Base-by-base conservation (phyloP, 2,329 filamentous ascomycete species). In the Diaporthe amygdali region DNA sequence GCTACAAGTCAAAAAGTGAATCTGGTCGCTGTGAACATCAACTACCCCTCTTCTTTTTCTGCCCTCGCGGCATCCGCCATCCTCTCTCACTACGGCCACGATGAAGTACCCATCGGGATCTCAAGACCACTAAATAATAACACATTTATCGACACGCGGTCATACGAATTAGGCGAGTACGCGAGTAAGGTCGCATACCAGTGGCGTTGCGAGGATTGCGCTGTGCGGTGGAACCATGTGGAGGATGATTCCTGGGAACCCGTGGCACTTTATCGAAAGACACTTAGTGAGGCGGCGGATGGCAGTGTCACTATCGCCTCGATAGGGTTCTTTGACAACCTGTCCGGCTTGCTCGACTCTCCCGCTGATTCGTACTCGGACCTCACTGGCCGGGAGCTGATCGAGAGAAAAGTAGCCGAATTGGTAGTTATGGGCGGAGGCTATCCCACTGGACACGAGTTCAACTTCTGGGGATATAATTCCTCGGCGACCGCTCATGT, bases 341-440 rank as follows among this genome's bases (percentile, higher is more conserved):
- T 88, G 0, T 85, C 86, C 2, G 82, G 74, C 1, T 77, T 89
- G 5, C 77, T 88, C 17, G 81, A 84, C 72, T 86, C 85, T 17
- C 79, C 80, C 0, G 76, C 81, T 0, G 86, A 88, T 72, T 46
- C 51, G 0, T 76, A 81, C 70, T 84, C 84, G 0, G 52, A 76
- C 10, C 79, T 86, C 44, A 37, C 59, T 3, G 14, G 72, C 76
- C 10, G 74, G 1, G 80, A 80, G 10, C 82, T 88, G 2, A 73
- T 88, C 27, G 72, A 77, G 1, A 68, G 73, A 12, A 88, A 88
- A 73, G 85, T 88, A 2, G 75, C 76, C 1, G 82, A 88, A 75
- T 79, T 88, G 1, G 84, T 88, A 2, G 75, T 88, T 7, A 88
- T 88, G 86, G 87, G 87, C 30, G 87, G 87, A 15, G 76, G 70